Percentiles rank a stretch among this genome's conserved stretches.
Evolutionary conservation across 2,329 filamentous ascomycete species (phyloP).

Genomic region (Ciborinia camelliae): DNA sequence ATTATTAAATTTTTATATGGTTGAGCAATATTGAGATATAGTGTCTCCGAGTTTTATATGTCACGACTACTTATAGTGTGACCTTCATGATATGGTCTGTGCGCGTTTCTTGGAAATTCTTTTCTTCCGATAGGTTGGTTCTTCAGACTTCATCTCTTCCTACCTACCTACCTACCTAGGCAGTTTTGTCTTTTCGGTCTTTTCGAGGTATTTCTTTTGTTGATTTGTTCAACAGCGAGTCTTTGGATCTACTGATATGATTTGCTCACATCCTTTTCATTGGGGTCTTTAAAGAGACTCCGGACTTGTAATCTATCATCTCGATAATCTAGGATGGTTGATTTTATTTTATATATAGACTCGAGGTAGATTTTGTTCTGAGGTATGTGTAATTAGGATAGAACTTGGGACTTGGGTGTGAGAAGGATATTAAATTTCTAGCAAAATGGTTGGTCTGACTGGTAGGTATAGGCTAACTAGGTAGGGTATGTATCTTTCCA

Average conservation of each 20-base stretch:
- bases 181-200: too few species aligned
- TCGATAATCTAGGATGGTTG: neutral
- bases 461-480: too few species aligned
- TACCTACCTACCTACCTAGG: neutral
- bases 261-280: neutral
- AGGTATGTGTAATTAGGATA: neutral
- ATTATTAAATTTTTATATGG: too few species aligned
- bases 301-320: neutral
- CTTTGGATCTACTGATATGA: neutral
- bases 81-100: constrained; percentile 9
- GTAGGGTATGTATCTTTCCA: too few species aligned
- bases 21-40: too few species aligned
- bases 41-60: too few species aligned
- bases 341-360: neutral
- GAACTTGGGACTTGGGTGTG: neutral
- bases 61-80: too few species aligned
- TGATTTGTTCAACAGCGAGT: too few species aligned
- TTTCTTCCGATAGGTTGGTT: constrained; percentile 9
- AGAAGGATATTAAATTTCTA: neutral
- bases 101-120: neutral
- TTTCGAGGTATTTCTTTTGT: neutral
- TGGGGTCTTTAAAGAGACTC: neutral
- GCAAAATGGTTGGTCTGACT: too few species aligned
- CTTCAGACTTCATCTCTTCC: neutral
- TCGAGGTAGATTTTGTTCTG: neutral